phyloP scores from a whole-genome alignment of 2,329 filamentous ascomycete genomes.

The Cercospora sp. region DNA sequence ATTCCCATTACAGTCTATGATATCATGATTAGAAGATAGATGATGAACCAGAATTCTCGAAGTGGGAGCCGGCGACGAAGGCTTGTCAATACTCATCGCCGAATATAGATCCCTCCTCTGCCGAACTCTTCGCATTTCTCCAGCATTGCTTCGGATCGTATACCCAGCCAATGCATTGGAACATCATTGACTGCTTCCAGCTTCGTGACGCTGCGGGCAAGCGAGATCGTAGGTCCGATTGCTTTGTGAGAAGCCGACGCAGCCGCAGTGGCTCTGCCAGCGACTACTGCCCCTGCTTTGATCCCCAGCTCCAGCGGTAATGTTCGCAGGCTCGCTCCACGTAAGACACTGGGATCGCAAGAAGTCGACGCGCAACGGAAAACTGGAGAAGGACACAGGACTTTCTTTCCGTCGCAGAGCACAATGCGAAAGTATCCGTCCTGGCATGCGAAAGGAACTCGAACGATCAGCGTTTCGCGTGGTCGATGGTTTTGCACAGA shows the following conservation, averaged over 20 bases:
- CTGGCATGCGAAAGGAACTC: slow-evolving; percentile 15
- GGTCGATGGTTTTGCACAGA: slow-evolving; percentile 16
- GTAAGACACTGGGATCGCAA: slow-evolving; percentile 17
- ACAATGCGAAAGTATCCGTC: slow-evolving; percentile 24
- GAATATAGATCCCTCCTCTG: slow-evolving; percentile 11
- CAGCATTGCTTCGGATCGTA: slow-evolving; percentile 9
- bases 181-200: neutral
- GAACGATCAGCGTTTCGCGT: slow-evolving; percentile 14
- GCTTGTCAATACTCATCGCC: neutral
- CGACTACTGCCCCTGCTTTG: slow-evolving; percentile 17
- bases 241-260: slow-evolving; percentile 9
- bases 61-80: neutral
- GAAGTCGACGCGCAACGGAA: slow-evolving; percentile 19
- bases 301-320: slow-evolving; percentile 22
- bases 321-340: slow-evolving; percentile 20
- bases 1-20: neutral
- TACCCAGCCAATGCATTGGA: slow-evolving; percentile 14
- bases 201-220: slow-evolving; percentile 12
- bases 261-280: slow-evolving; percentile 8
- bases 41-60: neutral
- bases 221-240: slow-evolving; percentile 7
- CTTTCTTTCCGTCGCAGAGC: slow-evolving; percentile 19
- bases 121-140: slow-evolving; percentile 8
- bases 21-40: neutral
- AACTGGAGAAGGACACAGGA: slow-evolving; percentile 20